Evolutionary conservation across 495 filamentous ascomycete genomes (phyloP), one percentile per base, ranked within the genome.

Genomic region (Trichocladium antarcticum): DNA sequence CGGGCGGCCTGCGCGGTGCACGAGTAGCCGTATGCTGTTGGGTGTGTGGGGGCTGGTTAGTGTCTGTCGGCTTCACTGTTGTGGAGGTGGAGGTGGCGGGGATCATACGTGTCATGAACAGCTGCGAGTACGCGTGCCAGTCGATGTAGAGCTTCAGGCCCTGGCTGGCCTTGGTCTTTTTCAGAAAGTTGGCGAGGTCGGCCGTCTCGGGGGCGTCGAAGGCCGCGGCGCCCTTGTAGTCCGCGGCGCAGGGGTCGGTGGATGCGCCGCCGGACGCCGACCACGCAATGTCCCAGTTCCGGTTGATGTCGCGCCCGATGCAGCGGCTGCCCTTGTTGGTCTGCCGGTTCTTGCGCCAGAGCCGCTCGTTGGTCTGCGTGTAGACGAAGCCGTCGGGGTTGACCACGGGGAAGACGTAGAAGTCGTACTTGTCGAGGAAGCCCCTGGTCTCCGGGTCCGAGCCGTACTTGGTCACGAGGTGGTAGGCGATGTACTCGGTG

Each of bases 281-380:
- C 77, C 77, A 80, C 46, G 74, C 56, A 51, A 65, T 71, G 10
- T 73, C 60, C 76, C 79, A 83, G 68, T 83, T 83, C 44, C 79
- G 74, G 66, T 83, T 83, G 60, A 80, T 74, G 56, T 83, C 79
- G 12, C 64, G 68, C 17, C 79, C 79, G 21, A 80, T 38, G 57
- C 74, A 81, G 14, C 66, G 60, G 36, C 57, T 61, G 42, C 66
- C 66, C 1, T 62, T 50, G 32, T 59, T 64, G 4, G 61, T 57
- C 37, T 78, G 74, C 0, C 79, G 68, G 67, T 82, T 83, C 63
- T 83, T 83, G 56, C 79, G 72, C 79, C 79, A 83, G 24, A 82
- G 64, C 7, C 79, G 72, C 50, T 78, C 61, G 17, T 45, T 74
- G 15, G 73, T 74, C 51, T 83, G 79, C 0, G 75, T 75, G 67